Conservation (phyloP, 139 green algal genomes). For the Gonium pectorale region DNA sequence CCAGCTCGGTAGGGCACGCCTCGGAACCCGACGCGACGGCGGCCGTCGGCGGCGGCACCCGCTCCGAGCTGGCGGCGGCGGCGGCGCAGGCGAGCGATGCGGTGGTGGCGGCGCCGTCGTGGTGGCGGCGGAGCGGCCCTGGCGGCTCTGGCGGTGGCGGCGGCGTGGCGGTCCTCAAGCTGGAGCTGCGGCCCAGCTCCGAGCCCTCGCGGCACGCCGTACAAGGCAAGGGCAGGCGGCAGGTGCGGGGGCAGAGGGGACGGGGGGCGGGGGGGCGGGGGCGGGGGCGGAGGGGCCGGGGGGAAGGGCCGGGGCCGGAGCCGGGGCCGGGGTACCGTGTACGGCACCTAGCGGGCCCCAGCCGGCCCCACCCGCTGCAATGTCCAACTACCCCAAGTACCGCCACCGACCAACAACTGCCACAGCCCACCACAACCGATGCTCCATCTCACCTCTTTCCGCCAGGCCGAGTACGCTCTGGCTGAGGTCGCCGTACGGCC, state of each 20-base stretch:
- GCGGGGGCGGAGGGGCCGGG: not conserved
- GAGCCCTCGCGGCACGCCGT: not conserved
- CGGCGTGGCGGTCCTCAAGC: conserved; percentile 9
- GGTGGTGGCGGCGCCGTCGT: not conserved
- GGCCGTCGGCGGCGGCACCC: not conserved
- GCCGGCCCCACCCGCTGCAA: not conserved
- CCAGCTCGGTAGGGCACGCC: not conserved
- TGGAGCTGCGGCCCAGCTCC: conserved; percentile 12
- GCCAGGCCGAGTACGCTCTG: conserved; percentile 26
- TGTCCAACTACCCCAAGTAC: not conserved
- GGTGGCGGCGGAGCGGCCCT: no score
- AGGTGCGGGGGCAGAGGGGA: conserved; percentile 11
- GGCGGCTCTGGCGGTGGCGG: not conserved
- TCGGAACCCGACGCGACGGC: no score
- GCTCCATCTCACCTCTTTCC: not conserved
- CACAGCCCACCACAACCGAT: not conserved
- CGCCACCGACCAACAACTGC: not conserved
- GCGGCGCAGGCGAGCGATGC: not conserved
- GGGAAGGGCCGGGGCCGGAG: not conserved
- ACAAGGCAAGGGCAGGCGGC: conserved; percentile 17
- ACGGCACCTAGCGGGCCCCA: not conserved
- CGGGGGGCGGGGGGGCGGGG: not conserved
- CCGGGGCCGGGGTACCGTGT: not conserved
- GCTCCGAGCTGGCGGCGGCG: not conserved
- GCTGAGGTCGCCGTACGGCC: conserved; percentile 6